Evolutionary conservation across 352 stramenopile species (phyloP).

Genomic region (Nothophytophthora sp.): DNA sequence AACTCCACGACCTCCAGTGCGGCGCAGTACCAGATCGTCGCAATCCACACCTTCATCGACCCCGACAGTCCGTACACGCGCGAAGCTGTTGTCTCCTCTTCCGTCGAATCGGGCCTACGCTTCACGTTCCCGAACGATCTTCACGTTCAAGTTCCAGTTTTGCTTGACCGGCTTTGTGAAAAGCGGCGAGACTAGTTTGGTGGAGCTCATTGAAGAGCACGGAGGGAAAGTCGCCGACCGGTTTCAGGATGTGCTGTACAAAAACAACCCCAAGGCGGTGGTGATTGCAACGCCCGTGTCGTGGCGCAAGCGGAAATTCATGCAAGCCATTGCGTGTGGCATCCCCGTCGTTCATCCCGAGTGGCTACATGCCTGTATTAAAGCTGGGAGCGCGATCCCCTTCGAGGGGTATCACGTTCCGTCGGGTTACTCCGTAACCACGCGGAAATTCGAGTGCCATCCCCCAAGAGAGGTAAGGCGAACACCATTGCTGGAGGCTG

Average conservation of each 20-base stretch:
- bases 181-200: constrained; percentile 45
- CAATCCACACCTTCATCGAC: constrained; percentile 41
- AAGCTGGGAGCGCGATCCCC: constrained; percentile 41
- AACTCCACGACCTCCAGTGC: constrained; percentile 18
- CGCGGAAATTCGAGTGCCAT: constrained; percentile 66
- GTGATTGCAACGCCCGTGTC: constrained; percentile 76
- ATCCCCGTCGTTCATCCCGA: constrained; percentile 83
- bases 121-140: constrained; percentile 57
- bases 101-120: constrained; percentile 46
- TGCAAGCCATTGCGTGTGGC: constrained; percentile 76
- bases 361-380: constrained; percentile 74
- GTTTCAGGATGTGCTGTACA: constrained; percentile 50
- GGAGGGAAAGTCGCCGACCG: constrained; percentile 57
- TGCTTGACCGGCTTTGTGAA: constrained; percentile 72
- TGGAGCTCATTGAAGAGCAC: constrained; percentile 64
- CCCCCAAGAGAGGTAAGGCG: constrained; percentile 28
- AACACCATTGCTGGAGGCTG: not conserved
- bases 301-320: constrained; percentile 84
- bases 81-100: constrained; percentile 45
- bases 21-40: constrained; percentile 18
- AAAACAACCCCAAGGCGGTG: constrained; percentile 52
- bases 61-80: constrained; percentile 49
- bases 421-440: constrained; percentile 63
- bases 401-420: constrained; percentile 76
- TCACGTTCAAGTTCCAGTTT: constrained; percentile 80